Evolutionary conservation across 305 asterid species (phyloP).

Genomic region (Solanum hybrid): DNA sequence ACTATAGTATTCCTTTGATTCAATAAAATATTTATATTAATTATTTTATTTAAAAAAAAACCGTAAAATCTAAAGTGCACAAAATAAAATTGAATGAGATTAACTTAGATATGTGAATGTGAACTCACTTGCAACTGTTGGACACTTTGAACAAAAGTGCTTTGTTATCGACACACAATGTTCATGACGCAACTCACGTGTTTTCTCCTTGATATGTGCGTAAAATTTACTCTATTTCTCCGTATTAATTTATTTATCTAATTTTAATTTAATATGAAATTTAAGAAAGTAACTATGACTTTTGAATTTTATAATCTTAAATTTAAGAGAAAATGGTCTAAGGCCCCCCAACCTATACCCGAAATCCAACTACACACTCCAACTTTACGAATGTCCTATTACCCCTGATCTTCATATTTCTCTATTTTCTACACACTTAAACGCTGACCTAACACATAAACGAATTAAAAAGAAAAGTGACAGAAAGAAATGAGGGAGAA

Average conservation of each 20-base stretch:
- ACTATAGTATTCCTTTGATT: background rate
- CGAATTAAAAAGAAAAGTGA: background rate
- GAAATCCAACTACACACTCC: too few species aligned
- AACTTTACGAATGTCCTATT: too few species aligned
- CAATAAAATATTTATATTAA: too few species aligned
- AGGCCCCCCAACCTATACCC: background rate
- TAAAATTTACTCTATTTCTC: background rate
- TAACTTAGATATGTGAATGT: background rate
- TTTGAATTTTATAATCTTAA: background rate
- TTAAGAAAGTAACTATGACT: background rate
- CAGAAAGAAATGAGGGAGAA: background rate
- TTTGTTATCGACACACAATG: background rate
- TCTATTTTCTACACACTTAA: too few species aligned
- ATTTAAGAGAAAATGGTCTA: too few species aligned
- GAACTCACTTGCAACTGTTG: background rate
- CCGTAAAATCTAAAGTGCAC: background rate
- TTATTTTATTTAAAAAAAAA: background rate
- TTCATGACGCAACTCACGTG: background rate
- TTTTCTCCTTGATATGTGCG: background rate
- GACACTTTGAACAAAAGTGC: background rate
- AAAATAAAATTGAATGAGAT: background rate
- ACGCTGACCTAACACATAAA: too few species aligned
- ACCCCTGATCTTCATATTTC: too few species aligned
- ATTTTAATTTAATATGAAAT: background rate
- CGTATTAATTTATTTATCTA: background rate